phyloP scores from a whole-genome alignment of 78 protist species.

The Anaeramoeba flamelloides region DNA sequence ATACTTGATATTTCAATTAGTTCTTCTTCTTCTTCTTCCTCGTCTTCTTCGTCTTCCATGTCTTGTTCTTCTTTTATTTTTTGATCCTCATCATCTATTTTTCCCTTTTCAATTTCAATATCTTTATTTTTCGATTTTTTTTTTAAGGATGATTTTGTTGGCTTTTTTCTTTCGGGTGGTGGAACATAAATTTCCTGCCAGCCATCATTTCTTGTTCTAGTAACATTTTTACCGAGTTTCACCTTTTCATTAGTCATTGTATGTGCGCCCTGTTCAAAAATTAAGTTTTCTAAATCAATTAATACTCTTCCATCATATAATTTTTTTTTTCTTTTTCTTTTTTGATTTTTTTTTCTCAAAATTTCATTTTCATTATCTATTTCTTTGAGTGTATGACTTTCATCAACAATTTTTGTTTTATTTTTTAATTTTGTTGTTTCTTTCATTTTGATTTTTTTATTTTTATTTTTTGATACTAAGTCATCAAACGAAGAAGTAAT shows the following conservation, averaged over 20 bases:
- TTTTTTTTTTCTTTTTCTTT: not conserved
- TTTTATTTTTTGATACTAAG: not conserved
- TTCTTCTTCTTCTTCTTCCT: constrained; percentile 9
- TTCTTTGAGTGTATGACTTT: not conserved
- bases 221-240: constrained; percentile 52
- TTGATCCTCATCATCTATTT: constrained; percentile 34
- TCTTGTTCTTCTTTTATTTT: not conserved
- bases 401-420: not conserved
- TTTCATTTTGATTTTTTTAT: not conserved
- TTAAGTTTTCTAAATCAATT: constrained; percentile 56
- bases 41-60: not conserved
- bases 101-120: constrained; percentile 67
- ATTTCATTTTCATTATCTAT: not conserved
- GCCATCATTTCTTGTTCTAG: constrained; percentile 41
- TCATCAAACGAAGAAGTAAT: too few relatives aligned
- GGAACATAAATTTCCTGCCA: constrained; percentile 36
- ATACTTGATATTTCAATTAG: not conserved
- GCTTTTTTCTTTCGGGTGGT: constrained; percentile 52
- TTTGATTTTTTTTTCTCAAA: not conserved
- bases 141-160: constrained; percentile 19
- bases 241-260: constrained; percentile 51
- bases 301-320: not conserved
- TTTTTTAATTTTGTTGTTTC: not conserved
- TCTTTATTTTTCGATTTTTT: constrained; percentile 14
- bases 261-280: constrained; percentile 61